Evolutionary conservation across 1,284 basidiomycete genomes (phyloP), one percentile per base, ranked within the genome.

Genomic region (Ustilago loliicola): DNA sequence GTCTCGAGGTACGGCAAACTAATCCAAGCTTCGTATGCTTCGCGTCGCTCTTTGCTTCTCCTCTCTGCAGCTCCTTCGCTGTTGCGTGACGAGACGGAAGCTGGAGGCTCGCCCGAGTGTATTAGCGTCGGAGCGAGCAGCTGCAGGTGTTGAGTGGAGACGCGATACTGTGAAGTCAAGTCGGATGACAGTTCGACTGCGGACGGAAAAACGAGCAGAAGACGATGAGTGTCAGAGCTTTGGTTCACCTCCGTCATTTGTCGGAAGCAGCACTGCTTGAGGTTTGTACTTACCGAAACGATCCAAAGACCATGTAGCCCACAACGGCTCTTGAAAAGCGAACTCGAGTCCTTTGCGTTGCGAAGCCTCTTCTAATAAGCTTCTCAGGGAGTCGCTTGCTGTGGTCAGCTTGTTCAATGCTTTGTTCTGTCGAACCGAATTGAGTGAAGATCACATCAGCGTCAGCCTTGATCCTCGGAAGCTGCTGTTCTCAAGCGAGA

Each of bases 261-360:
- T 11, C 9, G 47, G 50, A 11, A 2, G 7, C 17, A 21, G 29
- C 19, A 17, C 11, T 29, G 17, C 15, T 21, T 3, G 3, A 36
- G 19, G 15, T 15, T 32, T 27, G 19, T 21, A 48, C 75, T 54
- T 61, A 83, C 81, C 68, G 45, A 84, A 84, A 9, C 71, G 77
- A n/a, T 79, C 75, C 38, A 84, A 48, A 5, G 81, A 66, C 83
- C 83, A 84, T 7, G 81, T 83, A 19, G 69, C 81, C 83, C 83
- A 84, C 53, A 84, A 53, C 0, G 83, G 71, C 15, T 78, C 64
- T 36, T 71, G 61, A n/a, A 78, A 73, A 10, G 70, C 75, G 21
- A 77, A 79, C 21, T 77, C 72, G 34, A 72, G 64, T 1, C 78
- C 69, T 42, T 73, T 75, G n/a, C 70, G 69, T 32, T 70, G 63